Evolutionary conservation across 1,284 basidiomycete genomes (phyloP).

Genomic region (Schizopora paradoxa): DNA sequence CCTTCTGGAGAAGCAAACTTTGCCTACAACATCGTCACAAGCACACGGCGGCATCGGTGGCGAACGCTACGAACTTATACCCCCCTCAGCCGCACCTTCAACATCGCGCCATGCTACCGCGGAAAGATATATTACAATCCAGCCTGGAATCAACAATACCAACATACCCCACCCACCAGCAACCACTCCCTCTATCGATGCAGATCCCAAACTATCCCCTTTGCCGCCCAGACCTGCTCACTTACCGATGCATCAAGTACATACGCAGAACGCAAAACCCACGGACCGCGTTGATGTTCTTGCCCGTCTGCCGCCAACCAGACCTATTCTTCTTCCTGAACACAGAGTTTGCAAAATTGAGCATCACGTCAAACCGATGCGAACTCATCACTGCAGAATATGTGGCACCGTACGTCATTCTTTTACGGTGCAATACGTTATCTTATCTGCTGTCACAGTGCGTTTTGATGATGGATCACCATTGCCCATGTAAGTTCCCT

Average conservation of each 20-base stretch:
- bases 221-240: slow-evolving; percentile 1
- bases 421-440: slow-evolving; percentile 2
- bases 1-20: too few species aligned
- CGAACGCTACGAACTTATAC: too few species aligned
- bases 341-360: slow-evolving; percentile 57
- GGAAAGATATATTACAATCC: too few species aligned
- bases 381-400: slow-evolving; percentile 71
- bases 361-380: slow-evolving; percentile 57
- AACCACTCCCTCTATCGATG: too few species aligned
- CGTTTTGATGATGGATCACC: slow-evolving; percentile 72
- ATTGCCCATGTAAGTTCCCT: slow-evolving; percentile 56
- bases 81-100: too few species aligned
- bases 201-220: slow-evolving; percentile 5
- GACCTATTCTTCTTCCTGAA: slow-evolving; percentile 48
- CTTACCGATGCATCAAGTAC: too few species aligned
- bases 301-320: slow-evolving; percentile 37
- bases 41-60: too few species aligned
- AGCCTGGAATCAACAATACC: too few species aligned
- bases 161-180: too few species aligned
- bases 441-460: slow-evolving; percentile 38
- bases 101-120: too few species aligned
- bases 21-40: slow-evolving; percentile 26
- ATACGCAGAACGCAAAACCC: too few species aligned
- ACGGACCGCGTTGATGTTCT: slow-evolving; percentile 13
- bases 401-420: slow-evolving; percentile 56